Conservation (phyloP, 495 filamentous ascomycete species). For the Hyaloscypha finlandica region DNA sequence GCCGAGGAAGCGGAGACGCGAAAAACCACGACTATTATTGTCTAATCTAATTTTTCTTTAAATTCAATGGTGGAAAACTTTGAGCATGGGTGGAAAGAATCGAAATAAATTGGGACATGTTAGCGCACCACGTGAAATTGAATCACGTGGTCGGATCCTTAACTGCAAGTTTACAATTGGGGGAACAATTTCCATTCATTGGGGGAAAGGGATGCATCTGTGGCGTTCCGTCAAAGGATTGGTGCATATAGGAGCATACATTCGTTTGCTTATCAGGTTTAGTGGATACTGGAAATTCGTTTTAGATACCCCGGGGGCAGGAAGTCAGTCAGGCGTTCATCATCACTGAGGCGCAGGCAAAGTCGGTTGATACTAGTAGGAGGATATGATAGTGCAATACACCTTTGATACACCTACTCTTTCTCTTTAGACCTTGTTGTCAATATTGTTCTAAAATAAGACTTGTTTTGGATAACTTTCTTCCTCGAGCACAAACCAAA, state of each 20-base stretch:
- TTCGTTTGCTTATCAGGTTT: neutral
- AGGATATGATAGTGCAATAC: neutral
- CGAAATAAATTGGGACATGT: neutral
- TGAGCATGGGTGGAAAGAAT: neutral
- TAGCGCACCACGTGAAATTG: neutral
- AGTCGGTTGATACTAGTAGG: neutral
- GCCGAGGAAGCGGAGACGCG: slow-evolving; percentile 65
- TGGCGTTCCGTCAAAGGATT: neutral
- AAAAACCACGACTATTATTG: slow-evolving; percentile 33
- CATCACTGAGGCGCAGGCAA: neutral
- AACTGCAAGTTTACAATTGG: neutral
- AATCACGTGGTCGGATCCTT: neutral
- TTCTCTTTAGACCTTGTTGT: neutral
- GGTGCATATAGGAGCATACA: neutral
- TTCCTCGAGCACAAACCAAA: too few relatives aligned
- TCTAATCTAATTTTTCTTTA: slow-evolving; percentile 20
- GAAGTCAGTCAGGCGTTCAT: neutral
- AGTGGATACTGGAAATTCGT: neutral
- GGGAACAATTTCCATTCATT: neutral
- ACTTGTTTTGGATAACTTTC: too few relatives aligned
- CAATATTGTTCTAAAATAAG: too few relatives aligned
- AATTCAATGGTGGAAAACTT: neutral
- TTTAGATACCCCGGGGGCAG: neutral
- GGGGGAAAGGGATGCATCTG: neutral
- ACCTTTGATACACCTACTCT: neutral